These are phyloP conservation scores for Amanita rubescens DNA, from an alignment of 768 basidiomycete species.

Conservation along the genomic window DNA sequence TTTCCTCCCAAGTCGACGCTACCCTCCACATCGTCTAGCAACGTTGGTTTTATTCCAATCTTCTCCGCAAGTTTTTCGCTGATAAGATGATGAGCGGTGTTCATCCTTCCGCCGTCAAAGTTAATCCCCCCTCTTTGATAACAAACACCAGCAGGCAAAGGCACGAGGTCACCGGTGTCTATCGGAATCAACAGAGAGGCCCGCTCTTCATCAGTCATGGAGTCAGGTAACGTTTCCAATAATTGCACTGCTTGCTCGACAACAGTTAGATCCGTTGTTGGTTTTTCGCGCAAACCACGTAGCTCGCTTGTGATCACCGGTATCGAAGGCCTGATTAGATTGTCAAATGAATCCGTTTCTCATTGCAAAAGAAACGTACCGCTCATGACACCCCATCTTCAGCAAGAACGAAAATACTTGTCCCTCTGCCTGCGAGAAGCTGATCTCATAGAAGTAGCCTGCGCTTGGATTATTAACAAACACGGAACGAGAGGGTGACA, in stretches of 20 bases:
- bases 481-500: slow-evolving; percentile 1
- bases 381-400: slow-evolving; percentile 32
- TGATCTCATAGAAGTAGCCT: slow-evolving; percentile 20
- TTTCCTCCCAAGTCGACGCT: no score
- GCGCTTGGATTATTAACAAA: background rate
- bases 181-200: no score
- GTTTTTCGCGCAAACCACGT: slow-evolving; percentile 11
- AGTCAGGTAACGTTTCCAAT: slow-evolving; percentile 21
- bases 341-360: no score
- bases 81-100: slow-evolving; percentile 25
- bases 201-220: slow-evolving; percentile 16
- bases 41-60: slow-evolving; percentile 26
- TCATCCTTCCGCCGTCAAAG: slow-evolving; percentile 5
- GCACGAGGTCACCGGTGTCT: no score
- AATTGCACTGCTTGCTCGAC: slow-evolving; percentile 20
- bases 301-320: slow-evolving; percentile 21
- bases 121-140: slow-evolving; percentile 33
- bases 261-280: slow-evolving; percentile 5
- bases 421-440: slow-evolving; percentile 14
- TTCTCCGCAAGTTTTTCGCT: slow-evolving; percentile 22
- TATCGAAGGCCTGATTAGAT: slow-evolving; percentile 24
- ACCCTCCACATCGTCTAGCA: slow-evolving; percentile 24
- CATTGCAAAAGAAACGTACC: slow-evolving; percentile 18
- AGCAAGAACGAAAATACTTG: slow-evolving; percentile 17
- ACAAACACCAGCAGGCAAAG: slow-evolving; percentile 27